These are phyloP conservation scores for Lactarius indigo DNA, from an alignment of 768 basidiomycete genomes.

Conservation along the genomic window DNA sequence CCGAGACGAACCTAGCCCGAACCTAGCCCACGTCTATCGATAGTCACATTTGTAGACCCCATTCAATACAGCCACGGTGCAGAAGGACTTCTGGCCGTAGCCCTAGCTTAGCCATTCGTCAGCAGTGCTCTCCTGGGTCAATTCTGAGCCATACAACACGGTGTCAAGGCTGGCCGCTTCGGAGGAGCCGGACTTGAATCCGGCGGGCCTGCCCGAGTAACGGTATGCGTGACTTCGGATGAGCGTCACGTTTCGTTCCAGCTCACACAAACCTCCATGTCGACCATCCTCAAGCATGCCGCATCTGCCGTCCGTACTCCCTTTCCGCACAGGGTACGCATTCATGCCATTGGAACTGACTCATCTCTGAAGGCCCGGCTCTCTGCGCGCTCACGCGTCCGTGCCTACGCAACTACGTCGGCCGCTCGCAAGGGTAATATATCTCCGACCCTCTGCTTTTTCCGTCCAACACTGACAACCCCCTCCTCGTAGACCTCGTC, in stretches of 20 bases:
- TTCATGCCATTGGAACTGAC: background rate
- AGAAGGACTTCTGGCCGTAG: background rate
- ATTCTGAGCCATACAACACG: background rate
- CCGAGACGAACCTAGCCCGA: background rate
- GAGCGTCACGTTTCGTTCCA: background rate
- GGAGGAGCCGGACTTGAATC: background rate
- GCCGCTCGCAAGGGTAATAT: slow-evolving; percentile 63
- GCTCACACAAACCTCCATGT: slow-evolving; percentile 43
- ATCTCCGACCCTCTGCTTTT: slow-evolving; percentile 22
- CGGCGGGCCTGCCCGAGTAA: slow-evolving; percentile 1
- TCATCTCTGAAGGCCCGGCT: slow-evolving; percentile 45
- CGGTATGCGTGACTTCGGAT: background rate
- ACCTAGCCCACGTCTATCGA: background rate
- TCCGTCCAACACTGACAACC: background rate
- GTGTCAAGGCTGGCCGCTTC: background rate
- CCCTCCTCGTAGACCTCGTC: slow-evolving; percentile 62
- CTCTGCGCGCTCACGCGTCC: slow-evolving; percentile 41
- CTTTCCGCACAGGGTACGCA: slow-evolving; percentile 4
- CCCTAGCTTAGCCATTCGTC: background rate
- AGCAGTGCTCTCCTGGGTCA: background rate
- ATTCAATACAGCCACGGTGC: background rate
- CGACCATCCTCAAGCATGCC: slow-evolving; percentile 57
- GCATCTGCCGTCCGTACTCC: slow-evolving; percentile 35
- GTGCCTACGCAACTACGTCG: slow-evolving; percentile 58
- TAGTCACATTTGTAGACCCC: background rate